Base-by-base conservation (phyloP, 2,329 filamentous ascomycete species). In the Tolypocladium tropicale region DNA sequence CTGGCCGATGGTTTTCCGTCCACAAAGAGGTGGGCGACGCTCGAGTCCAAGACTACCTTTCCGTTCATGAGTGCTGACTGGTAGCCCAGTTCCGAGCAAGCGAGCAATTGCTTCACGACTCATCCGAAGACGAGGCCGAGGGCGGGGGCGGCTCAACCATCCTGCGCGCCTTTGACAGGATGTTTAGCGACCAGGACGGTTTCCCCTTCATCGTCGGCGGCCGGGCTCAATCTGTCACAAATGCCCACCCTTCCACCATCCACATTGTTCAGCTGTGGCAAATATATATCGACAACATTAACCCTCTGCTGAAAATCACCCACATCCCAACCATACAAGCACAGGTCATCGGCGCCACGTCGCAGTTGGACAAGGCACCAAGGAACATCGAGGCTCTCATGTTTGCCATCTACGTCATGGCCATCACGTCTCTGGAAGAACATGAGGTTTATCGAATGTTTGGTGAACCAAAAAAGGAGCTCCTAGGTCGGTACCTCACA, bases 251-350 rank as follows among this genome's bases (percentile, higher is more conserved):
- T 11, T 66, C 77, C 2, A 72, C 78, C 28, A 78, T 84, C 23
- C 80, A 84, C 57, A 83, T 84, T 54, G 79, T 85, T 57, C 78
- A 82, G 60, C 72, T 86, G 21, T 89, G 86, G 85, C 84, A 88
- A 67, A 76, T 82, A 18, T 89, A 86, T 64, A 76, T 89, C 46
- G 80, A 83, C 59, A 88, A 88, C 62, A 81, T 89, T 61, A 84
- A 89, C 61, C 84, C 85, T 0, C 66, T 90, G 6, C 74, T 88
- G 51, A 89, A 88, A 63, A 75, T 89, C 56, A 85, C 82, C 0
- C 86, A 89, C 63, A 79, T 82, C 0, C 84, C 84, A 0, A 86
- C 79, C 1, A 70, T 88, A 1, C 85, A 89, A 64, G 73, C 72
- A n/a, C 78, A 79, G 54, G 78, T 89, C 41, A 79, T 89, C 53